phyloP scores from a whole-genome alignment of 208 protist genomes.

The Trypanosoma scelopori region DNA sequence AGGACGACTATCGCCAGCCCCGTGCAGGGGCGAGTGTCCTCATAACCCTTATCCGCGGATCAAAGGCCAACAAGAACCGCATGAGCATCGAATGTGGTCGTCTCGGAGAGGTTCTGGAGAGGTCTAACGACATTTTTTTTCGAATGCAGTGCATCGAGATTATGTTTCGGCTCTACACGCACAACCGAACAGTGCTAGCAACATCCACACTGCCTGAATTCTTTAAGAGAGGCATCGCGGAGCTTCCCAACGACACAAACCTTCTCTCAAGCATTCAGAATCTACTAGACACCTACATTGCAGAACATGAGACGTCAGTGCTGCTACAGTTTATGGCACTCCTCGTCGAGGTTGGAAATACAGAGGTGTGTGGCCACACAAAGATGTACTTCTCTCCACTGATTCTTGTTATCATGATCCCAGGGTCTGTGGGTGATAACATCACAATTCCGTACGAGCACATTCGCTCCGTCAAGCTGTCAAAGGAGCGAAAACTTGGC shows the following conservation, averaged over 20 bases:
- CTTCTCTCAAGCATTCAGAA: slow-evolving; percentile 66
- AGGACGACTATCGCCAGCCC: slow-evolving; percentile 71
- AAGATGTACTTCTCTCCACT: slow-evolving; percentile 80
- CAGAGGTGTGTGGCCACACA: slow-evolving; percentile 63
- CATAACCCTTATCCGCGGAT: slow-evolving; percentile 78
- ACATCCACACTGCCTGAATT: slow-evolving; percentile 38
- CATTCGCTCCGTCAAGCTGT: slow-evolving; percentile 80
- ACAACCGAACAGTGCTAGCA: slow-evolving; percentile 49
- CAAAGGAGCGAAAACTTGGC: slow-evolving; percentile 66
- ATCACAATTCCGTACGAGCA: slow-evolving; percentile 88
- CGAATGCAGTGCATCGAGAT: slow-evolving; percentile 90
- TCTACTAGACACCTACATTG: slow-evolving; percentile 71
- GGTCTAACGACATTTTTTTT: slow-evolving; percentile 79
- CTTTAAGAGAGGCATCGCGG: slow-evolving; percentile 57
- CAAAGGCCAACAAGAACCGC: slow-evolving; percentile 73
- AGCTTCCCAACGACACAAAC: slow-evolving; percentile 72
- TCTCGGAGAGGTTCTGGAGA: slow-evolving; percentile 48
- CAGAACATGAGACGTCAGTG: slow-evolving; percentile 33
- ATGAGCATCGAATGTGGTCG: slow-evolving; percentile 48
- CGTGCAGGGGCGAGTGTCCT: slow-evolving; percentile 72
- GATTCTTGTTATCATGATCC: slow-evolving; percentile 68
- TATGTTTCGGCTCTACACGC: slow-evolving; percentile 73
- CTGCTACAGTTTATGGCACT: slow-evolving; percentile 57
- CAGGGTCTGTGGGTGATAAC: slow-evolving; percentile 52
- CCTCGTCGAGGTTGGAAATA: slow-evolving; percentile 49